A percentile compares a stretch with the other conserved stretches of the same genome.
Evolutionary conservation across 1,284 basidiomycete genomes (phyloP).

Genomic region (Apiotrichum mycotoxinovorans): DNA sequence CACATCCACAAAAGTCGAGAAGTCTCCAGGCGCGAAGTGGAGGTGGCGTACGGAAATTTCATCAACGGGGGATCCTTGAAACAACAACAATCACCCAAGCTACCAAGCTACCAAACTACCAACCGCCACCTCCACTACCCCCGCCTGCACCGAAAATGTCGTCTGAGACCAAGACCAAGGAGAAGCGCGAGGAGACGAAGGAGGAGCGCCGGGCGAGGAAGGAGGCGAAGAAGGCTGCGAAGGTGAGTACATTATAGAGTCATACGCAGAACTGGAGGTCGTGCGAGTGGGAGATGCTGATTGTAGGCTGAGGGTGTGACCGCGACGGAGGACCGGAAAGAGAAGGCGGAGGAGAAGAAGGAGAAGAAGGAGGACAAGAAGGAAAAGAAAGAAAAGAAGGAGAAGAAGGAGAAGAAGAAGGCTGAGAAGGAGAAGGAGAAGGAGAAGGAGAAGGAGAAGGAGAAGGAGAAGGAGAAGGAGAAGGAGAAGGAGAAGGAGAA

Average conservation of each 20-base stretch:
- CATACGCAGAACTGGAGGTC: not conserved
- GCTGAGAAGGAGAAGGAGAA: not conserved
- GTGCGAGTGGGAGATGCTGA: no score
- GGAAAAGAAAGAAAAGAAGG: constrained; percentile 13
- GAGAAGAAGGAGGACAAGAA: constrained; percentile 15
- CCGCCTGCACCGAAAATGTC: not conserved
- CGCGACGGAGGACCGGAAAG: not conserved
- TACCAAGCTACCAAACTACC: not conserved
- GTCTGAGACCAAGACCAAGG: constrained; percentile 12
- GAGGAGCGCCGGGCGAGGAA: constrained; percentile 25
- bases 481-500: constrained; percentile 11
- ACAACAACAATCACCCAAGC: no score
- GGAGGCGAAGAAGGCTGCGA: constrained; percentile 11
- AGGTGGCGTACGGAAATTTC: no score
- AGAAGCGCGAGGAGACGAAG: constrained; percentile 22
- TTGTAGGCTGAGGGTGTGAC: not conserved
- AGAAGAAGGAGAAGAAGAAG: constrained; percentile 6
- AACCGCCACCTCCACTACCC: not conserved
- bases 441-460: constrained; percentile 10
- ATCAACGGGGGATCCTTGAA: no score
- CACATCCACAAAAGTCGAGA: not conserved
- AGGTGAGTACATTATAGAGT: not conserved
- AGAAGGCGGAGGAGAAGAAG: constrained; percentile 5
- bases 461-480: constrained; percentile 17
- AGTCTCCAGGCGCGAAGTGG: no score